Conservation (phyloP, 306 rosid species). For the Lupinus albus region DNA sequence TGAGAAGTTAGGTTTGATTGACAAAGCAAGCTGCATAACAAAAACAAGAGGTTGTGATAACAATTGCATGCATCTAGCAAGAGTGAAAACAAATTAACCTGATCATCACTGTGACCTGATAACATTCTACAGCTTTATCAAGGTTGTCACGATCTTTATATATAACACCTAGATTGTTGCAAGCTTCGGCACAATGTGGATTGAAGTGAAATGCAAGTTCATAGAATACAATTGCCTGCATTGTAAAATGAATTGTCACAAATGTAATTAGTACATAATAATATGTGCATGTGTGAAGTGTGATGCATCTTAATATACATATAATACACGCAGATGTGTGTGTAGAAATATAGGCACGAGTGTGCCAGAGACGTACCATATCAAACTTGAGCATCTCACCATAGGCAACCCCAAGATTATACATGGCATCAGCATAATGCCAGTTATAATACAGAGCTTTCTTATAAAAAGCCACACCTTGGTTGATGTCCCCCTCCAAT, state of each 20-base stretch:
- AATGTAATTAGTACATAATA: constrained; percentile 25
- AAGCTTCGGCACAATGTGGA: constrained; percentile 97
- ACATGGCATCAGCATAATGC: constrained; percentile 99
- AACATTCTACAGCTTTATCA: constrained; percentile 98
- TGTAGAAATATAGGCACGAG: constrained; percentile 1
- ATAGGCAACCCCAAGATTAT: constrained; percentile 98
- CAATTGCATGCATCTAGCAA: constrained; percentile 22
- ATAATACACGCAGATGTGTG: constrained; percentile 5
- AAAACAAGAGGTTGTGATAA: constrained; percentile 32
- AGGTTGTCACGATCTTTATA: constrained; percentile 97
- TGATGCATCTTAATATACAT: constrained; percentile 14
- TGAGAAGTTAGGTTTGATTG: constrained; percentile 91
- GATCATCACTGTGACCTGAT: constrained; percentile 63
- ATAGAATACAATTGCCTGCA: constrained; percentile 95
- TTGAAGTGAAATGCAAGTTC: constrained; percentile 98
- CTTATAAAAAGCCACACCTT: constrained; percentile 87
- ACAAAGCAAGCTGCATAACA: constrained; percentile 76
- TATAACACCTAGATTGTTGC: constrained; percentile 97
- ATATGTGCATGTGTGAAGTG: neutral
- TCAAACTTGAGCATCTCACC: constrained; percentile 99
- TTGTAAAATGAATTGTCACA: constrained; percentile 34
- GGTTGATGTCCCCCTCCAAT: constrained; percentile 91
- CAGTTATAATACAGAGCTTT: constrained; percentile 93
- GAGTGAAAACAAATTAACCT: constrained; percentile 25
- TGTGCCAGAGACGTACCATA: constrained; percentile 60